Conservation (phyloP, 2,329 filamentous ascomycete species). For the Chrysosporium keratinophilum region DNA sequence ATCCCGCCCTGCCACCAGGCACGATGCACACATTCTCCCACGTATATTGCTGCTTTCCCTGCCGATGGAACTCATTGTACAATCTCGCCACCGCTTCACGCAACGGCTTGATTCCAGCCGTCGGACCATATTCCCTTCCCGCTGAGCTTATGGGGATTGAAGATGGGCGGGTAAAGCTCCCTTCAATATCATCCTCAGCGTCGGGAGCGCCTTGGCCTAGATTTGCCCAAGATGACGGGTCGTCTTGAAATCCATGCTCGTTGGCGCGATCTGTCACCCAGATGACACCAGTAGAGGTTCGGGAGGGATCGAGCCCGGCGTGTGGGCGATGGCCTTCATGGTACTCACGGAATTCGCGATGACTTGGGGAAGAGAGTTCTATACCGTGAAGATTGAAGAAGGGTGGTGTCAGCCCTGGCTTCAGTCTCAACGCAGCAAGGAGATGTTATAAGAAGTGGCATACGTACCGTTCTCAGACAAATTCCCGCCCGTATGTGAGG, state of each 20-base stretch:
- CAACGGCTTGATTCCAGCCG: constrained; percentile 83
- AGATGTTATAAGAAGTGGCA: constrained; percentile 11
- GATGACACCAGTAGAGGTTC: constrained; percentile 85
- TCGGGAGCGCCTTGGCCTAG: constrained; percentile 88
- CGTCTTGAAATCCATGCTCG: constrained; percentile 78
- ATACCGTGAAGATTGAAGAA: constrained; percentile 10
- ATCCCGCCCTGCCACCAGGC: constrained; percentile 78
- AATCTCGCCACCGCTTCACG: constrained; percentile 79
- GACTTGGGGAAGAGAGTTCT: constrained; percentile 76
- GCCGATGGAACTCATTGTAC: constrained; percentile 85
- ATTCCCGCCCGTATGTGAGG: neutral
- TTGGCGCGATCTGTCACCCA: constrained; percentile 64
- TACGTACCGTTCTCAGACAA: constrained; percentile 10
- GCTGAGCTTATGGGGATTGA: constrained; percentile 67
- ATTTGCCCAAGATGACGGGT: constrained; percentile 80
- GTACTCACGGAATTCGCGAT: constrained; percentile 77
- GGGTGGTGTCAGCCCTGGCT: neutral
- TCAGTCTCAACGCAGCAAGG: neutral
- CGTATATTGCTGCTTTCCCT: constrained; percentile 80
- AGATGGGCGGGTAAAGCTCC: constrained; percentile 73
- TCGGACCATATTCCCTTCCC: constrained; percentile 83
- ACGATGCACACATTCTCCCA: constrained; percentile 98
- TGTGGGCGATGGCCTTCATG: constrained; percentile 87
- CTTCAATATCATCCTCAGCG: constrained; percentile 83
- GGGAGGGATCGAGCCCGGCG: constrained; percentile 76